A percentile compares a stretch with the other conserved stretches of the same genome.
These are phyloP conservation scores for Raffaelea deltoideospora DNA, from an alignment of 2,329 filamentous ascomycete species.

Conservation along the genomic window DNA sequence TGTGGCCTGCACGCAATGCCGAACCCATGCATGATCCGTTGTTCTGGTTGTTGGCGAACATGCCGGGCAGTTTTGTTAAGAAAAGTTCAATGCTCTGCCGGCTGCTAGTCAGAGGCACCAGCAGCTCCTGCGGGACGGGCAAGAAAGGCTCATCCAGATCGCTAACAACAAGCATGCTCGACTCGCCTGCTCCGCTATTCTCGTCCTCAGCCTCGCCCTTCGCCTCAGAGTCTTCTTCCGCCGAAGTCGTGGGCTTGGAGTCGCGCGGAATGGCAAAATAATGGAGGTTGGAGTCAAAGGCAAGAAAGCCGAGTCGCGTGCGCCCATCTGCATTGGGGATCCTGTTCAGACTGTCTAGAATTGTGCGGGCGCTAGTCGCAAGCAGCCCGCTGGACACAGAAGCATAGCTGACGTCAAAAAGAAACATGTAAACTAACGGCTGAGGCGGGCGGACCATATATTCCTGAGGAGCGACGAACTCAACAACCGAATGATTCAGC, in stretches of 20 bases:
- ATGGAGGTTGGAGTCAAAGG: constrained; percentile 85
- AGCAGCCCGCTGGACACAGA: constrained; percentile 81
- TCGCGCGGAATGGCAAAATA: constrained; percentile 74
- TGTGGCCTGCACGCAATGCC: constrained; percentile 82
- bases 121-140: constrained; percentile 78
- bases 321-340: constrained; percentile 96
- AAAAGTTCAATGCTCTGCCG: constrained; percentile 85
- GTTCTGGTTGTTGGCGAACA: constrained; percentile 93
- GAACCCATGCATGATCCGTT: constrained; percentile 89
- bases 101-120: constrained; percentile 80
- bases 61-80: constrained; percentile 76
- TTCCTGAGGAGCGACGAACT: constrained; percentile 95
- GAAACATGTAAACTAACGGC: constrained; percentile 86
- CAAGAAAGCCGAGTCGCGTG: constrained; percentile 86
- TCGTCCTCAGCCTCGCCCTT: constrained; percentile 42
- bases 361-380: constrained; percentile 83
- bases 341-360: constrained; percentile 84
- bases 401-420: constrained; percentile 87
- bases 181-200: constrained; percentile 45
- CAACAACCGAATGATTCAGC: constrained; percentile 89
- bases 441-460: constrained; percentile 98
- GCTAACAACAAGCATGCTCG: constrained; percentile 84
- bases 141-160: constrained; percentile 94
- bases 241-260: constrained; percentile 4
- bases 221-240: constrained; percentile 16